These are phyloP conservation scores for Penicillium sp. DNA, from an alignment of 2,329 filamentous ascomycete genomes.

Conservation along the genomic window DNA sequence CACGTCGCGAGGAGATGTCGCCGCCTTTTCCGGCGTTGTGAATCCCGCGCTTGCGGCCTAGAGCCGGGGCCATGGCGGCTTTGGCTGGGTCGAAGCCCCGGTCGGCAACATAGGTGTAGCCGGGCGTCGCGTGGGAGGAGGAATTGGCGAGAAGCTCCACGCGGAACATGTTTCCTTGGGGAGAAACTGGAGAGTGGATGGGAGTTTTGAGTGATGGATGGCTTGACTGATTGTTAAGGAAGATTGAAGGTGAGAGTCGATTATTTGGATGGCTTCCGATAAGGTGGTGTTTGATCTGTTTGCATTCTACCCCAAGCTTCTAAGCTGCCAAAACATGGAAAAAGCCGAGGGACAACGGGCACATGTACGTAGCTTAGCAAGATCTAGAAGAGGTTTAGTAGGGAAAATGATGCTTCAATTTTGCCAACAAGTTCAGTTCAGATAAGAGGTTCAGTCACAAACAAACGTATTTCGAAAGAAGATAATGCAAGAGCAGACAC, in stretches of 20 bases:
- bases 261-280: constrained; percentile 6
- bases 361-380: neutral
- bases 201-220: neutral
- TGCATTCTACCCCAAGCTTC: constrained; percentile 7
- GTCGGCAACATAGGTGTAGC: constrained; percentile 91
- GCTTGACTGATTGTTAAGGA: neutral
- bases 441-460: no score
- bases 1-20: constrained; percentile 78
- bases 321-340: neutral
- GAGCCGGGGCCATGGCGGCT: constrained; percentile 54
- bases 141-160: constrained; percentile 80
- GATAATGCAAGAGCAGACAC: neutral
- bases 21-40: constrained; percentile 58
- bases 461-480: neutral
- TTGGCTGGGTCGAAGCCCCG: constrained; percentile 61
- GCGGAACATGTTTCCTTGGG: constrained; percentile 56
- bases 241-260: constrained; percentile 11
- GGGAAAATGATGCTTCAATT: no score
- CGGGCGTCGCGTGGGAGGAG: constrained; percentile 70
- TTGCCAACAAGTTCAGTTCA: no score
- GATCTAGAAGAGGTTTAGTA: neutral
- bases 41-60: constrained; percentile 68
- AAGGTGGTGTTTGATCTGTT: constrained; percentile 22
- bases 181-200: neutral
- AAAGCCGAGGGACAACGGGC: neutral